These are phyloP conservation scores for Ampelocalamus luodianensis DNA, from an alignment of 176 grass and related monocot species.

Conservation along the genomic window DNA sequence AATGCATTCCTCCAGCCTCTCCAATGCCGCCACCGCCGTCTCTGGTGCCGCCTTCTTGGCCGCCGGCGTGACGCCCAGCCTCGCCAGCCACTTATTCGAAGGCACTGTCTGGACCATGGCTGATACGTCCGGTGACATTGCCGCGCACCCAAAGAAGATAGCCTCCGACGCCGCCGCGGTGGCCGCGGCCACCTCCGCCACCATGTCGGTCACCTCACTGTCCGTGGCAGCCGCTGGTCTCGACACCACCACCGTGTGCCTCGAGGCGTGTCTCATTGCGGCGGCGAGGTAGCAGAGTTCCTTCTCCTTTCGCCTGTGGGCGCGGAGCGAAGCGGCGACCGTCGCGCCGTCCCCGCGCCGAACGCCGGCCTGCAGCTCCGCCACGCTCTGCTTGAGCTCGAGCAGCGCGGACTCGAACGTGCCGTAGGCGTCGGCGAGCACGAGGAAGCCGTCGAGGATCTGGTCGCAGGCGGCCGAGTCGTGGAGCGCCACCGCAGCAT, in stretches of 20 bases:
- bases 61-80: background rate
- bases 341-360: slow-evolving; percentile 44
- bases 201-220: background rate
- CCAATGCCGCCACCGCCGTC: slow-evolving; percentile 24
- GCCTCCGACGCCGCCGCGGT: slow-evolving; percentile 35
- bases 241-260: background rate
- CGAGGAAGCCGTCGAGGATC: slow-evolving; percentile 62
- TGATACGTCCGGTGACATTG: slow-evolving; percentile 24
- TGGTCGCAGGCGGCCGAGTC: background rate
- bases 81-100: slow-evolving; percentile 33
- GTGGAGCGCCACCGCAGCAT: slow-evolving; percentile 38
- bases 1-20: slow-evolving; percentile 51
- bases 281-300: slow-evolving; percentile 49
- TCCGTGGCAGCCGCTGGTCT: background rate
- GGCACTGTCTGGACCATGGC: background rate
- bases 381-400: slow-evolving; percentile 41
- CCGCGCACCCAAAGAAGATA: slow-evolving; percentile 42
- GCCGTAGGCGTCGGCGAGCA: slow-evolving; percentile 68
- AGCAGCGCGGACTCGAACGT: slow-evolving; percentile 51
- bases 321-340: slow-evolving; percentile 38
- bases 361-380: slow-evolving; percentile 33
- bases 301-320: slow-evolving; percentile 38
- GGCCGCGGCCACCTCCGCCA: slow-evolving; percentile 42
- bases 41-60: slow-evolving; percentile 19
- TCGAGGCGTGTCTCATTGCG: slow-evolving; percentile 41